Evolutionary conservation across 2,329 filamentous ascomycete species (phyloP), one percentile per base, ranked within the genome.

Genomic region (Chalaropsis thielavioides): DNA sequence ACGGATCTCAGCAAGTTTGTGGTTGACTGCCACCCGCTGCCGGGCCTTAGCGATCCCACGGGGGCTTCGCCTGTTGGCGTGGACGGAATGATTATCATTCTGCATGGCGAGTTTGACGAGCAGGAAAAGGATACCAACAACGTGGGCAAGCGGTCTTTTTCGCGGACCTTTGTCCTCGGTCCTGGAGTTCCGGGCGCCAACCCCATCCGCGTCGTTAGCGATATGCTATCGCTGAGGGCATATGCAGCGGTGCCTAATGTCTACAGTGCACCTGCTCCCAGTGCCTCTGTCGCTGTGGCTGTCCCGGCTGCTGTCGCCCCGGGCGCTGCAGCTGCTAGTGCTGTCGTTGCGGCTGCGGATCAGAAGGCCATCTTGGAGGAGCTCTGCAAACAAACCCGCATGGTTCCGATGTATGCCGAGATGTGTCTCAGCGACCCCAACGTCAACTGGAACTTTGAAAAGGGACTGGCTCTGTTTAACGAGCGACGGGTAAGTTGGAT

Each of bases 71-170:
- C 76, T 0, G 76, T 77, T 22, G 89, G 89, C 3, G 89, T 92
- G 22, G 88, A 89, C 68, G 90, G 90, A 7, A 82, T 95, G 68
- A 81, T 89, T 61, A 82, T 95, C 69, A 86, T 82, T 7, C 80
- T 92, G n/a, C 88, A 94, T 70, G 89, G 90, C 68, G 88, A 92
- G 71, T 95, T 90, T 67, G 85, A 92, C 61, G 91, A 96, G 72
- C 77, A 86, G 19, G 83, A 88, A 69, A 73, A 76, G 2, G 74
- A 75, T 17, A 81, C 79, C 24, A 77, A 80, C 60, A 79, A 81
- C 56, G 81, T 81, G 54, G 79, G 83, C 44, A 83, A 85, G 69
- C 85, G 90, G 67, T 90, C 87, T 73, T 95, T 95, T 74, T 90
- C 91, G 64, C 85, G 91, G 62, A 88, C 84, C 0, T 90, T 95